phyloP scores from a whole-genome alignment of 169 alveolate species.

The Eimeria necatrix region DNA sequence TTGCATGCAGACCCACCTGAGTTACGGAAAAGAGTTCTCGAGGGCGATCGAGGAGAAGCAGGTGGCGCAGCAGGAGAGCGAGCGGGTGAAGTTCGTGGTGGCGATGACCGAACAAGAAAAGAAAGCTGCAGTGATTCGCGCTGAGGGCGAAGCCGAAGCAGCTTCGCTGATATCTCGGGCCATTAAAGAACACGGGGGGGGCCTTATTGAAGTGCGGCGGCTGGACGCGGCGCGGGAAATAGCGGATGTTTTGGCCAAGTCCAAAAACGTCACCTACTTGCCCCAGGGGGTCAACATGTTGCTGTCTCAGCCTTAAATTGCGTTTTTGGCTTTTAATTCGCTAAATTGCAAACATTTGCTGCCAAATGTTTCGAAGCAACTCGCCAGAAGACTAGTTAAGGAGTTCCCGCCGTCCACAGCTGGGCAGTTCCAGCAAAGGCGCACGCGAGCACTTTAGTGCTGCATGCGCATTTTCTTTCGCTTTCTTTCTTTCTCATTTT shows the following conservation, averaged over 20 bases:
- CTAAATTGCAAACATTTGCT: no score
- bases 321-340: no score
- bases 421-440: no score
- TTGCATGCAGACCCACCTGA: slow-evolving; percentile 92
- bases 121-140: slow-evolving; percentile 97
- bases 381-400: no score
- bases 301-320: slow-evolving; percentile 64
- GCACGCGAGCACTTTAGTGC: background rate
- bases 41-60: slow-evolving; percentile 99
- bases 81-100: slow-evolving; percentile 97
- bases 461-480: background rate
- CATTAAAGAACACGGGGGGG: slow-evolving; percentile 96
- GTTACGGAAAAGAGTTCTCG: slow-evolving; percentile 97
- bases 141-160: slow-evolving; percentile 99
- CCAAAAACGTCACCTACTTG: slow-evolving; percentile 94
- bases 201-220: slow-evolving; percentile 96
- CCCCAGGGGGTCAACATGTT: slow-evolving; percentile 78
- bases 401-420: no score
- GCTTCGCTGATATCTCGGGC: slow-evolving; percentile 97
- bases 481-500: background rate
- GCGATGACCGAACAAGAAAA: slow-evolving; percentile 97
- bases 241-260: slow-evolving; percentile 95
- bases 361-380: no score
- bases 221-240: slow-evolving; percentile 98
- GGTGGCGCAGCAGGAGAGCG: slow-evolving; percentile 99